Percentiles rank a stretch among this genome's conserved stretches.
Conservation (phyloP, 73 alveolate genomes). For the Effrenium voratum region DNA sequence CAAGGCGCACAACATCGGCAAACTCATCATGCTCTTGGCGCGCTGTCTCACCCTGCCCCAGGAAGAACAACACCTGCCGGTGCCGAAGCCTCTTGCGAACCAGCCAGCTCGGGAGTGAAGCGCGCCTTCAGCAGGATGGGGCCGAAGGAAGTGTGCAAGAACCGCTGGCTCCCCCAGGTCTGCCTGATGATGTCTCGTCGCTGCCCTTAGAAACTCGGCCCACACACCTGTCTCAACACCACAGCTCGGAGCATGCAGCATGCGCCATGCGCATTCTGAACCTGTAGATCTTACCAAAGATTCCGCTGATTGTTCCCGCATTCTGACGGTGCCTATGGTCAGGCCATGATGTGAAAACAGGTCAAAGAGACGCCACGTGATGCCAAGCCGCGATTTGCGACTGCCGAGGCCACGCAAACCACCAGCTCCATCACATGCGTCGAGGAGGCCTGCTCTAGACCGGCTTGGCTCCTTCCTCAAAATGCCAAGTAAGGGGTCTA, state of each 20-base stretch:
- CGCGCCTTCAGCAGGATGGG: background rate
- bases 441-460: background rate
- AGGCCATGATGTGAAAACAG: too few relatives aligned
- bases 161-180: slow-evolving; percentile 60
- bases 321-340: too few relatives aligned
- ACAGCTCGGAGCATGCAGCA: background rate
- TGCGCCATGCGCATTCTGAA: too few relatives aligned
- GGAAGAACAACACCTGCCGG: slow-evolving; percentile 40
- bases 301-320: background rate
- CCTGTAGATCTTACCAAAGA: background rate
- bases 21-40: slow-evolving; percentile 1
- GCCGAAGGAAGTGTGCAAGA: slow-evolving; percentile 35
- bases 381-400: slow-evolving; percentile 21
- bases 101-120: background rate
- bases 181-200: slow-evolving; percentile 27
- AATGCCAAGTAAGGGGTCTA: too few relatives aligned
- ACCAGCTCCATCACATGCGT: slow-evolving; percentile 44
- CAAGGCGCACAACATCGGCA: slow-evolving; percentile 30
- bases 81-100: background rate
- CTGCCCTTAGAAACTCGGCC: background rate
- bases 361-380: too few relatives aligned
- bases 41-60: slow-evolving; percentile 8
- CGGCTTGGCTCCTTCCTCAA: background rate
- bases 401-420: slow-evolving; percentile 45
- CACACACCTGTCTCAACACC: background rate